A percentile compares a stretch with the other conserved stretches of the same genome.
Evolutionary conservation across 352 stramenopile genomes (phyloP).

Genomic region (Aphanomyces stellatus): DNA sequence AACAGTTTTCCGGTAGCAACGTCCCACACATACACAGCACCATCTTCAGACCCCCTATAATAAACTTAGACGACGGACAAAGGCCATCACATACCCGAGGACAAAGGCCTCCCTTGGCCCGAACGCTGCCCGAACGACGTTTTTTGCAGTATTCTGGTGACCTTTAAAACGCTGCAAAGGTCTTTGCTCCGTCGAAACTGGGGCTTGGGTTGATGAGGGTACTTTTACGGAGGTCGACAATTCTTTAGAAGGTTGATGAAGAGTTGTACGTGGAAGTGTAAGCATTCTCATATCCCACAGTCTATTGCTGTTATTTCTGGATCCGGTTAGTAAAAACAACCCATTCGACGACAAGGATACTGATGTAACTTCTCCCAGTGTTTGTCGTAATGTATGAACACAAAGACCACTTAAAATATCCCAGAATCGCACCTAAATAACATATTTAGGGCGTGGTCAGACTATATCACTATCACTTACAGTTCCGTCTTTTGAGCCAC

Average conservation of each 20-base stretch:
- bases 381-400: conserved; percentile 78
- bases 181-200: conserved; percentile 37
- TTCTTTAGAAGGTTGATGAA: conserved; percentile 21
- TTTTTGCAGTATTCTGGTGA: conserved; percentile 86
- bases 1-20: conserved; percentile 77
- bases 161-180: conserved; percentile 82
- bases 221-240: conserved; percentile 29
- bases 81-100: conserved; percentile 25
- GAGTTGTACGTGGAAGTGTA: conserved; percentile 37
- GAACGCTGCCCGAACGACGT: conserved; percentile 78
- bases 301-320: conserved; percentile 82
- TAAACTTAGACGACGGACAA: background rate
- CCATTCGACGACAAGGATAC: conserved; percentile 77
- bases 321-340: conserved; percentile 70
- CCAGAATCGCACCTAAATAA: conserved; percentile 50
- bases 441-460: background rate
- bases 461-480: conserved; percentile 22
- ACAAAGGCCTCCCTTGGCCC: conserved; percentile 78
- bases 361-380: conserved; percentile 78
- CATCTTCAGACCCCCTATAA: conserved; percentile 65
- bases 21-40: conserved; percentile 82
- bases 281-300: conserved; percentile 86
- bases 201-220: conserved; percentile 22
- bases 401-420: conserved; percentile 83
- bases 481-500: conserved; percentile 76